These are phyloP conservation scores for Salinomyces thailandicus DNA, from an alignment of 2,329 filamentous ascomycete species.

Conservation along the genomic window DNA sequence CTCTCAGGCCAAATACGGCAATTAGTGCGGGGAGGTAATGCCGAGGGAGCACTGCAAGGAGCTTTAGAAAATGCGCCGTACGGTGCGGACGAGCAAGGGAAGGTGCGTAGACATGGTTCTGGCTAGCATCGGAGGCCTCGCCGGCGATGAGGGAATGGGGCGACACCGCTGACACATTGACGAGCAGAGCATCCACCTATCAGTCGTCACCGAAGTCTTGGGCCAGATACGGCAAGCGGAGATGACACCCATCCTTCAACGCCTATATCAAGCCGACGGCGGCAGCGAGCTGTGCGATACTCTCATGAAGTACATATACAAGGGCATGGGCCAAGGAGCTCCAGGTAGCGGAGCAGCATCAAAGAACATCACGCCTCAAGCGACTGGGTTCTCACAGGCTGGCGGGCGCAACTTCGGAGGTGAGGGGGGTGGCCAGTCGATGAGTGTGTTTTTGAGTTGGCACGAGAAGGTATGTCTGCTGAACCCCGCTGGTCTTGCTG, in stretches of 20 bases:
- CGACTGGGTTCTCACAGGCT: constrained; percentile 82
- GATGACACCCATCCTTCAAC: constrained; percentile 78
- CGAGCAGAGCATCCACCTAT: constrained; percentile 67
- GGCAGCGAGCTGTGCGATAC: constrained; percentile 82
- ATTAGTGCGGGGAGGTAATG: constrained; percentile 74
- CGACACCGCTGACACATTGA: constrained; percentile 2
- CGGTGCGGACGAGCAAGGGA: constrained; percentile 43
- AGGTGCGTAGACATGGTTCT: constrained; percentile 30
- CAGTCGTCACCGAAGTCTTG: constrained; percentile 82
- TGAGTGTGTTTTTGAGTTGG: constrained; percentile 97
- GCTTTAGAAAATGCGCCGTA: constrained; percentile 79
- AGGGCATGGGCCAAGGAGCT: constrained; percentile 59
- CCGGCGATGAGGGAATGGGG: background rate
- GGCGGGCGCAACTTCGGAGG: constrained; percentile 37
- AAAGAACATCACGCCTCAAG: constrained; percentile 55
- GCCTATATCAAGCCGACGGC: constrained; percentile 66
- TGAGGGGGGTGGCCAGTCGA: constrained; percentile 68
- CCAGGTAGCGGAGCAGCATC: constrained; percentile 14
- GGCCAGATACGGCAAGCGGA: constrained; percentile 94
- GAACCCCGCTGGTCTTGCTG: no score
- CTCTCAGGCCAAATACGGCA: constrained; percentile 76
- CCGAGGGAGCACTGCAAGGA: constrained; percentile 73
- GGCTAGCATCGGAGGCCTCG: background rate
- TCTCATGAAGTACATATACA: constrained; percentile 96
- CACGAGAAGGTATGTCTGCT: constrained; percentile 73